Evolutionary conservation across 1,284 basidiomycete species (phyloP), one percentile per base, ranked within the genome.

Genomic region (Pascua sp.): DNA sequence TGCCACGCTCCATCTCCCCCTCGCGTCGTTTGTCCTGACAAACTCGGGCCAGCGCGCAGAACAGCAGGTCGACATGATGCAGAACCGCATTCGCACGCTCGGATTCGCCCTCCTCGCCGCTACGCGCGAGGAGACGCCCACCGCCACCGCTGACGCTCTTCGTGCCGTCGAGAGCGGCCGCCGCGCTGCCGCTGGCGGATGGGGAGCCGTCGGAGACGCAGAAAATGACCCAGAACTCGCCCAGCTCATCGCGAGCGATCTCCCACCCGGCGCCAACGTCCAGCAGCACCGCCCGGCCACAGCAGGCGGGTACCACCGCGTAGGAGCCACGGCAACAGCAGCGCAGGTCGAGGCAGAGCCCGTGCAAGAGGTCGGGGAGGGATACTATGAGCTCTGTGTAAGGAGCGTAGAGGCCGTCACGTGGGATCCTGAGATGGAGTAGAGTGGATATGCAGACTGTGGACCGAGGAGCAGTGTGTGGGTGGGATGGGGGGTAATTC

Each of bases 11-110:
- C 69, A 80, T 51, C 69, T 80, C 46, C 80, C 80, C 1, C 71
- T 81, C 43, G 72, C 77, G 53, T 71, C 71, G 41, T 81, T 81
- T 66, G 78, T 81, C 18, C 70, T 81, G 16, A 80, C 79, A 45
- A 80, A 81, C 68, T 75, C 73, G n/a, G 80, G 80, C 41, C 67
- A 75, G 18, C 73, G 79, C 1, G 63, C 75, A 15, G 67, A 70
- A 16, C 72, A 67, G 11, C 78, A 81, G 55, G 70, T 80, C 36
- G 67, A 67, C 42, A 80, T 81, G 78, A 68, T 79, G 67, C 68
- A 72, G 46, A 67, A 73, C 41, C 72, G 73, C 59, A 67, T 81
- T 43, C 71, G 79, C 17, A 80, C 79, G 0, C 65, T 81, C 13
- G 80, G 80, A 44, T 77, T 81, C 55, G 77, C 75, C 2, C 66